Base-by-base conservation (phyloP, 306 rosid species). In the Malus asiatica region DNA sequence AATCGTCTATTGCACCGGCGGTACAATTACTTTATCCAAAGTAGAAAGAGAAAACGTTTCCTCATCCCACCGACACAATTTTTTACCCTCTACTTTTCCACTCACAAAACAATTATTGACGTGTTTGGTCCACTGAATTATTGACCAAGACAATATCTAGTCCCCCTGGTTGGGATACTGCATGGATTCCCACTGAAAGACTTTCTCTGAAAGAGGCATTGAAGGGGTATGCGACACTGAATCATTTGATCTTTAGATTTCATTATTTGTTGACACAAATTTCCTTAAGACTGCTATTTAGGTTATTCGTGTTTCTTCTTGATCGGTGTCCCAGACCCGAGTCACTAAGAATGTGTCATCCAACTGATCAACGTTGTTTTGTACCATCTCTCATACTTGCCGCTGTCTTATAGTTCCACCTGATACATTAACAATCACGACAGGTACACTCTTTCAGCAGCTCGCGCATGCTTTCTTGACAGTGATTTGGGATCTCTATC, bases 381-480 rank as follows among this genome's bases (percentile, higher is more conserved):
- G 55, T 73, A 23, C 25, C 33, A 1, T 48, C 7, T 32, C 25
- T 58, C 15, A 18, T 22, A 72, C 23, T 22, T 62, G 4, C n/a
- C 0, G 1, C 22, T 72, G 22, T 55, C 4, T 22, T n/a, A 57
- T 33, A 57, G 19, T 57, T 22, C 53, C 66, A 72, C 53, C 38
- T 57, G 15, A 57, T 73, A 40, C 40, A 18, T 67, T 23, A 59
- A 72, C 68, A 58, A 59, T 11, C 71, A 7, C 76, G 68, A 68
- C 91, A 93, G 98, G 83, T 83, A 87, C 71, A 93, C 98, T 29
- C 85, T 90, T 74, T 87, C 88, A 14, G 97, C 94, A 61, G 98
- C 98, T 29, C 90, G 77, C 3, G 96, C 96, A 57, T 84, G 93
- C 90, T 91, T 93, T 86, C 90, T 91, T 11, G 97, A 91, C 80